Evolutionary conservation across 306 rosid genomes (phyloP).

Genomic region (Castanopsis chinensis): DNA sequence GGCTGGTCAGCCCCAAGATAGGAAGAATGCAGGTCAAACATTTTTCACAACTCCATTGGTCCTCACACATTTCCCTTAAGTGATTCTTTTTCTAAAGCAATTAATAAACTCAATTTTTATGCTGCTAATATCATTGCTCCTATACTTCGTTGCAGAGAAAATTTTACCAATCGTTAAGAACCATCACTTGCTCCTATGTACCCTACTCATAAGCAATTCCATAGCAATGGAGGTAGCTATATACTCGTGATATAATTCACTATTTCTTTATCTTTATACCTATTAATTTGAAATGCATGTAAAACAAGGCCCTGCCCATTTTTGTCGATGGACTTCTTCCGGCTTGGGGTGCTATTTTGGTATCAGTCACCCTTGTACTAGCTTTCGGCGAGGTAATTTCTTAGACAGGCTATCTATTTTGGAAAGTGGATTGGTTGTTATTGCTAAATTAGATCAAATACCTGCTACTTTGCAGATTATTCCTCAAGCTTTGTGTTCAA

Average conservation of each 20-base stretch:
- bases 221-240: slow-evolving; percentile 68
- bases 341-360: slow-evolving; percentile 43
- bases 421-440: neutral
- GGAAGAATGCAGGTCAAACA: slow-evolving; percentile 57
- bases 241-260: neutral
- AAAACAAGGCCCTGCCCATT: slow-evolving; percentile 61
- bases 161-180: slow-evolving; percentile 72
- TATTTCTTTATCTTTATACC: neutral
- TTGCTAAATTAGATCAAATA: neutral
- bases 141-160: slow-evolving; percentile 47
- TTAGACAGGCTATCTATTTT: neutral
- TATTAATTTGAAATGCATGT: neutral
- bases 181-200: slow-evolving; percentile 72
- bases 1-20: slow-evolving; percentile 57
- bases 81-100: no score
- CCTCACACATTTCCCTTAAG: neutral
- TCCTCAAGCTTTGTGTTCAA: slow-evolving; percentile 74
- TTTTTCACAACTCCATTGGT: neutral
- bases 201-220: slow-evolving; percentile 73
- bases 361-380: slow-evolving; percentile 46
- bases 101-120: neutral
- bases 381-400: slow-evolving; percentile 54
- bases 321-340: slow-evolving; percentile 51
- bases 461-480: slow-evolving; percentile 42
- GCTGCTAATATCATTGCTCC: neutral